These are phyloP conservation scores for Ambispora gerdemannii DNA, from an alignment of 192 early-diverging fungal genomes.

Conservation along the genomic window DNA sequence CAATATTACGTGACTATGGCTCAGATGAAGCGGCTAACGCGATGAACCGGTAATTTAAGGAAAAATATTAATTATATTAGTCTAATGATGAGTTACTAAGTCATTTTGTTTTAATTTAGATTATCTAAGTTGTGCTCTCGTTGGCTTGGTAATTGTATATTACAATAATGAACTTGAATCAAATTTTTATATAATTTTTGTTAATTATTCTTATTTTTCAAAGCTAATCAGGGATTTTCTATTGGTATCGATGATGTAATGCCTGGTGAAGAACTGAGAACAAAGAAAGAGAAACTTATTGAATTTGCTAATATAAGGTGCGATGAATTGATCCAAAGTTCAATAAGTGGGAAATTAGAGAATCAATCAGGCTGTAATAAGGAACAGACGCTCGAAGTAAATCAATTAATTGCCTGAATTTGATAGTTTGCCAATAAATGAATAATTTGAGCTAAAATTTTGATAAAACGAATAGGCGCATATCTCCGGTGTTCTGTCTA, in stretches of 20 bases:
- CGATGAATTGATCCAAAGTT: conserved; percentile 74
- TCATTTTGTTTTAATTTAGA: no score
- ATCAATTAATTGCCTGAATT: no score
- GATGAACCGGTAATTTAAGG: no score
- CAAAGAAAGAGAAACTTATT: conserved; percentile 78
- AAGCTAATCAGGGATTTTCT: conserved; percentile 90
- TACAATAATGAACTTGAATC: no score
- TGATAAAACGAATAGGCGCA: no score
- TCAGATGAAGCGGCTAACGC: conserved; percentile 76
- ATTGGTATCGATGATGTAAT: conserved; percentile 98
- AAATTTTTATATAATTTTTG: no score
- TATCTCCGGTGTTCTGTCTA: conserved; percentile 84
- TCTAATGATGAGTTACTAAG: no score
- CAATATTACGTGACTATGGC: conserved; percentile 90
- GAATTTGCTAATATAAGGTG: conserved; percentile 79
- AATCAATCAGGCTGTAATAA: conserved; percentile 82
- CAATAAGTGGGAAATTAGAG: conserved; percentile 69
- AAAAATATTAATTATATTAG: no score
- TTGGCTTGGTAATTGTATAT: conserved; percentile 69
- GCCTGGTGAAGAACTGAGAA: conserved; percentile 71
- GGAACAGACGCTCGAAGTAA: conserved; percentile 83
- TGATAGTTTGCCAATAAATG: no score
- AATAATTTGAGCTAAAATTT: no score
- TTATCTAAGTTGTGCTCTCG: conserved; percentile 90
- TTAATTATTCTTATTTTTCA: conserved; percentile 16